Percentiles rank a stretch among this genome's conserved stretches.
phyloP scores from a whole-genome alignment of 2,329 filamentous ascomycete genomes.

The Xylariaceae sp. region DNA sequence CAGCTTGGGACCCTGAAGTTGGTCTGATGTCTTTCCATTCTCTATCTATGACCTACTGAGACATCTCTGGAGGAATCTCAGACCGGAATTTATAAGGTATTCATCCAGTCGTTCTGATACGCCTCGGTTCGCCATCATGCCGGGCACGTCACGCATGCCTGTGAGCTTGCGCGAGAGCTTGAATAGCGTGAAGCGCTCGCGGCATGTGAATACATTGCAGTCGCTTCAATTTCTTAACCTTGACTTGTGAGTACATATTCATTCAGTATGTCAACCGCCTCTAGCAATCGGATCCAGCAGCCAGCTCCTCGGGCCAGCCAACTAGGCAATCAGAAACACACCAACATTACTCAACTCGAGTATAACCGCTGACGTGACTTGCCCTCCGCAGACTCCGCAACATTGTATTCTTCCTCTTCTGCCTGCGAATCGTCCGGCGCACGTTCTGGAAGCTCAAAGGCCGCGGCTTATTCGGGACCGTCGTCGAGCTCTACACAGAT shows the following conservation, averaged over 20 bases:
- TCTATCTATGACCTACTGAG: no score
- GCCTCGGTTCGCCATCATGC: constrained; percentile 40
- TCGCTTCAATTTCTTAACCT: constrained; percentile 60
- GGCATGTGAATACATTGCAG: constrained; percentile 52
- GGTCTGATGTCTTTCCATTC: no score
- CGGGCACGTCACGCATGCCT: constrained; percentile 66
- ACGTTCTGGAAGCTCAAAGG: constrained; percentile 82
- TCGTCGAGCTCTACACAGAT: constrained; percentile 69
- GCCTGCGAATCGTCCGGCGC: constrained; percentile 77
- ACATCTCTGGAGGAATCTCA: no score
- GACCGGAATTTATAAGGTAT: neutral
- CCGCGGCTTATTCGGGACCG: constrained; percentile 77
- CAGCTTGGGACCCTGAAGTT: no score
- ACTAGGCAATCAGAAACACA: neutral
- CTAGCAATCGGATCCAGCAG: no score
- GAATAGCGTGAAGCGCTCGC: constrained; percentile 54
- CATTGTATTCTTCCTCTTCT: constrained; percentile 82
- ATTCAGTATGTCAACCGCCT: no score
- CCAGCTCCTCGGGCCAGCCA: neutral
- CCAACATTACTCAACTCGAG: neutral
- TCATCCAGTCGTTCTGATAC: neutral
- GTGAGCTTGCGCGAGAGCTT: constrained; percentile 67
- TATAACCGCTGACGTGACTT: constrained; percentile 1
- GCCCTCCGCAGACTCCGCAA: constrained; percentile 66
- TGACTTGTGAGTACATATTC: constrained; percentile 55